These are phyloP conservation scores for Penicillium cinerascens DNA, from an alignment of 495 filamentous ascomycete species.

Conservation along the genomic window DNA sequence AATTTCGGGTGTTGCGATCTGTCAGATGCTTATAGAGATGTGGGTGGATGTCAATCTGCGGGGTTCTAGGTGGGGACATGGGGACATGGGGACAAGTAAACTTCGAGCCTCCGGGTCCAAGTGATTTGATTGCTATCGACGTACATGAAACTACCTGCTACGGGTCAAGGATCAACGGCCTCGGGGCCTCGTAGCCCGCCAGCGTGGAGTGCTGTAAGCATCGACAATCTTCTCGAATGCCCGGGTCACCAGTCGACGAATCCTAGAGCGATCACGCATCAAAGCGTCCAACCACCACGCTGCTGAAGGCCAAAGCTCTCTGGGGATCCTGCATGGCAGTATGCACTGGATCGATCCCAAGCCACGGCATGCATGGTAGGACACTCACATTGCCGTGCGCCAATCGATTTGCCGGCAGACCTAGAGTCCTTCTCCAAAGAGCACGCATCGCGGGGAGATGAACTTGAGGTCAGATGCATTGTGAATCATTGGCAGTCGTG, in stretches of 20 bases:
- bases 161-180: not conserved
- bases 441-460: not conserved
- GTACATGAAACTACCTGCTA: not conserved
- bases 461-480: constrained; percentile 11
- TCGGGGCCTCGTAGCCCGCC: not conserved
- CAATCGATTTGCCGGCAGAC: constrained; percentile 1
- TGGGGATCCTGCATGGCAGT: constrained; percentile 12
- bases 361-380: constrained; percentile 21
- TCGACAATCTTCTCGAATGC: constrained; percentile 13
- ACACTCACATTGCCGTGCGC: constrained; percentile 3
- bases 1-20: constrained; percentile 8
- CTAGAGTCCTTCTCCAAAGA: constrained; percentile 1
- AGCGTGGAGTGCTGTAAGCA: constrained; percentile 19
- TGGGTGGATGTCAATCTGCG: not conserved
- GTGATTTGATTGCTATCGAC: not conserved
- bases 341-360: constrained; percentile 15
- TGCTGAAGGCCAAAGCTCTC: constrained; percentile 18
- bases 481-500: constrained; percentile 1
- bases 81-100: not conserved
- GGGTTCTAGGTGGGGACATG: not conserved
- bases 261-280: constrained; percentile 6
- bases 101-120: not conserved
- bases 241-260: constrained; percentile 9
- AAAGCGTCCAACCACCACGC: constrained; percentile 15
- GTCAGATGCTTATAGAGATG: constrained; percentile 12